These are phyloP conservation scores for Podospora pseudoanserina DNA, from an alignment of 495 filamentous ascomycete genomes.

Conservation along the genomic window DNA sequence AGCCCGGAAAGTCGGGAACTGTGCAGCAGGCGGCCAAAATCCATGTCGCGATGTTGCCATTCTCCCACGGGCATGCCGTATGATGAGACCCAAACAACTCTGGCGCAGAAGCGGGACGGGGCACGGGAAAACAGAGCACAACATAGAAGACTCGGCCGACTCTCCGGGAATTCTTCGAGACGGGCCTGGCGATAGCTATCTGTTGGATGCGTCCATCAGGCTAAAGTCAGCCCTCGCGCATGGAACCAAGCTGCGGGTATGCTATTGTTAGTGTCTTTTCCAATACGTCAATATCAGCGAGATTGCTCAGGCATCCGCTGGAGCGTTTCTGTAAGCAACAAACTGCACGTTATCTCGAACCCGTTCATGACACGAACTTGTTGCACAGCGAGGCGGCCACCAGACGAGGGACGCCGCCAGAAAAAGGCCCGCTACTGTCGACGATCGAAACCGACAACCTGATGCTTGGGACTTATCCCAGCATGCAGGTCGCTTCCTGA, in stretches of 20 bases:
- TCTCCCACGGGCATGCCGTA: constrained; percentile 6
- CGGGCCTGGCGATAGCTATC: constrained; percentile 17
- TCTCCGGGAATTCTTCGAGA: constrained; percentile 23
- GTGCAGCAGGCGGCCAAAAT: constrained; percentile 7
- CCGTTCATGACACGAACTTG: constrained; percentile 6
- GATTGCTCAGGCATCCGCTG: constrained; percentile 13
- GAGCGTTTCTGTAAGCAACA: neutral
- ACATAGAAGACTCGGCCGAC: constrained; percentile 26
- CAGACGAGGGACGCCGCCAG: neutral
- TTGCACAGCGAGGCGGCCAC: neutral
- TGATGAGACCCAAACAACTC: constrained; percentile 1
- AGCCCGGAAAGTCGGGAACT: constrained; percentile 31
- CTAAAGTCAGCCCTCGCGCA: constrained; percentile 20
- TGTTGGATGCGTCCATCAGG: constrained; percentile 25
- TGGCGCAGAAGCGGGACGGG: constrained; percentile 5
- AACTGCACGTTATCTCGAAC: constrained; percentile 4
- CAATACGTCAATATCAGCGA: constrained; percentile 15
- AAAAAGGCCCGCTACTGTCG: constrained; percentile 3
- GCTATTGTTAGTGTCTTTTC: constrained; percentile 16
- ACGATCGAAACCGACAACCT: constrained; percentile 8
- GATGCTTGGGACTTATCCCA: constrained; percentile 3
- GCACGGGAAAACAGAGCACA: constrained; percentile 14
- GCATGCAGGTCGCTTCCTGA: neutral
- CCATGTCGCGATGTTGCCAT: constrained; percentile 1
- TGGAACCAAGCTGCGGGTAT: constrained; percentile 21